Evolutionary conservation across 1,139 yeast genomes (phyloP), one percentile per base, ranked within the genome.

Genomic region (Scheffersomyces insectosa): DNA sequence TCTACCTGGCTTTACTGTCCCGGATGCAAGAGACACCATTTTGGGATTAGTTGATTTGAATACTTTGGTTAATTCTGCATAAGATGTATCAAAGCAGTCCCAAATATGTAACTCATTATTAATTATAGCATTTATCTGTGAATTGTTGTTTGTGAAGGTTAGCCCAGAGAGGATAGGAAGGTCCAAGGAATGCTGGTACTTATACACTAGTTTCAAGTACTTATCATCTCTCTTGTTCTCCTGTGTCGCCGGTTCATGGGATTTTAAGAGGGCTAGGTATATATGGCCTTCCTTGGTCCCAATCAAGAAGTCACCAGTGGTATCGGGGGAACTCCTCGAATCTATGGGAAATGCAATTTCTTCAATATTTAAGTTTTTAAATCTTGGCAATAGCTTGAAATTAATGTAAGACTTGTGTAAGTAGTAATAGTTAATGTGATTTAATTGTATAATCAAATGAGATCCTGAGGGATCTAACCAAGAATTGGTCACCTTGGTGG

Each of bases 381-480:
- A 60, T 39, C 65, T 58, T 4, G 68, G 63, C 15, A 74, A 54
- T 2, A 57, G 47, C 43, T 72, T 73, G 49, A 72, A 69, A 10
- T 60, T 54, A 5, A 53, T 54, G 44, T 72, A 70, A 0, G 62
- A 47, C 16, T 58, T 55, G 46, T 70, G 67, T 36, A 72, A 54
- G 45, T 70, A 69, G 50, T 54, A 70, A 46, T 66, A 64, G 5
- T 46, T 48, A 5, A 53, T 48, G 28, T 54, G 42, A 37, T 59
- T 61, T 4, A 63, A 47, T 43, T 68, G 70, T 3, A 67, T 49
- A 4, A 73, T 52, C 38, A 74, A 60, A 43, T 69, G 74, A 4
- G 48, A 42, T 1, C 78, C 79, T 45, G 59, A 61, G 3, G 75
- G 72, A 42, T 72, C 70, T 10, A 70, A 47, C 79, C 79, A 74